Evolutionary conservation across 176 grass and related monocot genomes (phyloP).

Genomic region (Oryza glaberrima): DNA sequence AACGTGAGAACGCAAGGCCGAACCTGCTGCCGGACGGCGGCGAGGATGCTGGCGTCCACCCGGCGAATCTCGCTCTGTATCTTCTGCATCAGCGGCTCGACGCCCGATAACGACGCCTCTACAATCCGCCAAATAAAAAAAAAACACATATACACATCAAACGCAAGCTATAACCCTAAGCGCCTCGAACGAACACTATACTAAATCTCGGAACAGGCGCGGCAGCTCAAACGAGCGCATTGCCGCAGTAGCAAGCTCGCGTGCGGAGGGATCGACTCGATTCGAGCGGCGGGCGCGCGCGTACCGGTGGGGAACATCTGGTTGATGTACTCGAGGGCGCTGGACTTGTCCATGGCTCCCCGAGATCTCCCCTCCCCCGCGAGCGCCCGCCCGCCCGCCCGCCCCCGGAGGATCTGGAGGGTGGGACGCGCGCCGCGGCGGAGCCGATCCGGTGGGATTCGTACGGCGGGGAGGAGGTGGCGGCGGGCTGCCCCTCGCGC

Average conservation of each 20-base stretch:
- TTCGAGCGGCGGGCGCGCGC: background rate
- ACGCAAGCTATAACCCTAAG: slow-evolving; percentile 19
- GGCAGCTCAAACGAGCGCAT: slow-evolving; percentile 45
- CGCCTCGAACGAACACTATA: background rate
- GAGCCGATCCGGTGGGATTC: slow-evolving; percentile 31
- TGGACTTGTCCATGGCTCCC: slow-evolving; percentile 86
- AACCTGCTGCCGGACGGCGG: slow-evolving; percentile 96
- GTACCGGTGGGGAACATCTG: slow-evolving; percentile 98
- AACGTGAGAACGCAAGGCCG: background rate
- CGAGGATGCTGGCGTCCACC: slow-evolving; percentile 92
- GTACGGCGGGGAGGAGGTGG: background rate
- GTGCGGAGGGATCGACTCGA: slow-evolving; percentile 34
- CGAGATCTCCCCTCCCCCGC: slow-evolving; percentile 37
- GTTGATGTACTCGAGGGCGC: slow-evolving; percentile 98
- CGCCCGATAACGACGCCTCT: slow-evolving; percentile 93
- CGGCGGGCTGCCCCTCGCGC: slow-evolving; percentile 6
- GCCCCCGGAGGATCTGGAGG: slow-evolving; percentile 46
- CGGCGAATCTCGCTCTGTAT: slow-evolving; percentile 98
- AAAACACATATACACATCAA: background rate
- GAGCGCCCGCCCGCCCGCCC: slow-evolving; percentile 13
- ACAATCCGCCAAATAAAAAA: slow-evolving; percentile 11
- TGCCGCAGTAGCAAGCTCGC: slow-evolving; percentile 23
- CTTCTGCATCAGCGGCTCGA: slow-evolving; percentile 99
- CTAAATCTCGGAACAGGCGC: background rate
- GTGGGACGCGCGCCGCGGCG: background rate